phyloP scores from a whole-genome alignment of 2,329 filamentous ascomycete genomes.

The Simplicillium sp. region DNA sequence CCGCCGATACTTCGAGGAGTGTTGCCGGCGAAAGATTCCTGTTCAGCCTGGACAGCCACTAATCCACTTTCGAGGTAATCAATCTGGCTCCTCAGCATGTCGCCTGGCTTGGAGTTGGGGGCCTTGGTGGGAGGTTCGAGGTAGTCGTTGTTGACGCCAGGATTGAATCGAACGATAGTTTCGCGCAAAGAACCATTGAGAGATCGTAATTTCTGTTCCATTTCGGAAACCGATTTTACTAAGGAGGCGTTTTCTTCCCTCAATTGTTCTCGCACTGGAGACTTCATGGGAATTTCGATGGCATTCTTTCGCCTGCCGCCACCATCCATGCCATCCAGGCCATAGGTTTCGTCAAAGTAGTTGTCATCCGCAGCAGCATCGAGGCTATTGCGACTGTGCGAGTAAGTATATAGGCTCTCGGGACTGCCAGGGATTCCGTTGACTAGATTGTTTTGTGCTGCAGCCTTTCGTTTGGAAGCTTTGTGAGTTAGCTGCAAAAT shows the following conservation, averaged over 20 bases:
- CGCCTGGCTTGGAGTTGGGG: slow-evolving; percentile 28
- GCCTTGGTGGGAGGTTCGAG: slow-evolving; percentile 26
- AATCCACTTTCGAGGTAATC: slow-evolving; percentile 63
- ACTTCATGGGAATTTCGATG: slow-evolving; percentile 51
- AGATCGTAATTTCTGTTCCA: slow-evolving; percentile 56
- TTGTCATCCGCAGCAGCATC: slow-evolving; percentile 45
- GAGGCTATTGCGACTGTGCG: slow-evolving; percentile 50
- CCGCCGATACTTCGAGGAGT: slow-evolving; percentile 11
- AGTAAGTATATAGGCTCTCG: slow-evolving; percentile 65
- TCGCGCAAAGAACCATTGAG: slow-evolving; percentile 59
- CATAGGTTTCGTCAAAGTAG: slow-evolving; percentile 73
- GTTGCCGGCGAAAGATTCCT: slow-evolving; percentile 27
- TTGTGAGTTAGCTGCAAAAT: slow-evolving; percentile 87
- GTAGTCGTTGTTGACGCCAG: slow-evolving; percentile 39
- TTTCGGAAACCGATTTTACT: slow-evolving; percentile 43
- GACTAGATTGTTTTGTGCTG: slow-evolving; percentile 30
- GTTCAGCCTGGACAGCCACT: slow-evolving; percentile 48
- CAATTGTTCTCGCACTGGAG: slow-evolving; percentile 41
- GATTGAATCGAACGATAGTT: slow-evolving; percentile 55
- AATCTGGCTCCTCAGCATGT: slow-evolving; percentile 47
- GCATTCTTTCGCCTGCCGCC: slow-evolving; percentile 26
- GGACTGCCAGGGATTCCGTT: slow-evolving; percentile 64
- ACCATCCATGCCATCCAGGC: slow-evolving; percentile 53
- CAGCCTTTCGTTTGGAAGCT: slow-evolving; percentile 49
- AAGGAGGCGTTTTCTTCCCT: slow-evolving; percentile 10